Evolutionary conservation across 352 stramenopile genomes (phyloP).

Genomic region (Phytopythium aichiense): DNA sequence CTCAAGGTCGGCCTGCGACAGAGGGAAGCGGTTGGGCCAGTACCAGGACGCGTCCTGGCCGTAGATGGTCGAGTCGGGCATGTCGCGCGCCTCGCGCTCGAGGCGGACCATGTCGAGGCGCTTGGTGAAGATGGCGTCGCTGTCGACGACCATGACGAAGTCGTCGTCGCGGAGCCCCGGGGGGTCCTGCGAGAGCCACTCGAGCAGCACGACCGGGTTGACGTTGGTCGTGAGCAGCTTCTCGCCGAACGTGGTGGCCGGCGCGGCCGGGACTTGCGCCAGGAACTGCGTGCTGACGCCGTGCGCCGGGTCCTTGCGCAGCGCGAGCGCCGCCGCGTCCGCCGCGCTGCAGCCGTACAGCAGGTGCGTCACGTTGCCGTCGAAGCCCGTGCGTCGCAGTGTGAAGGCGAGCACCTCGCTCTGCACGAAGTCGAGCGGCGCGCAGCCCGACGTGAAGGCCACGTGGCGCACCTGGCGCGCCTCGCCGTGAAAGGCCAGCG

Average conservation of each 20-base stretch:
- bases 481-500: constrained; percentile 24
- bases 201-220: constrained; percentile 46
- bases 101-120: constrained; percentile 71
- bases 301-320: constrained; percentile 48
- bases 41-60: constrained; percentile 84
- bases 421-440: constrained; percentile 56
- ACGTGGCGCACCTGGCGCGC: constrained; percentile 58
- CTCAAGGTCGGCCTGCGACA: constrained; percentile 30
- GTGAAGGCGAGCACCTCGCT: constrained; percentile 69
- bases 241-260: constrained; percentile 46
- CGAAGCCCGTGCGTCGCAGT: constrained; percentile 47
- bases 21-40: constrained; percentile 42
- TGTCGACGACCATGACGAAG: constrained; percentile 78
- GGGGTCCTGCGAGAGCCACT: constrained; percentile 41
- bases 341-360: constrained; percentile 63
- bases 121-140: constrained; percentile 80
- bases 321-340: constrained; percentile 27
- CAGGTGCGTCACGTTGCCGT: constrained; percentile 59
- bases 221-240: constrained; percentile 59
- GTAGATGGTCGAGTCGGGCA: constrained; percentile 42
- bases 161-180: constrained; percentile 40
- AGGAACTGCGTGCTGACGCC: constrained; percentile 46
- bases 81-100: constrained; percentile 57
- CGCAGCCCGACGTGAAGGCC: constrained; percentile 74
- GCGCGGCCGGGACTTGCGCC: constrained; percentile 18